phyloP scores from a whole-genome alignment of 2,329 filamentous ascomycete genomes.

The Aspergillus hortae region DNA sequence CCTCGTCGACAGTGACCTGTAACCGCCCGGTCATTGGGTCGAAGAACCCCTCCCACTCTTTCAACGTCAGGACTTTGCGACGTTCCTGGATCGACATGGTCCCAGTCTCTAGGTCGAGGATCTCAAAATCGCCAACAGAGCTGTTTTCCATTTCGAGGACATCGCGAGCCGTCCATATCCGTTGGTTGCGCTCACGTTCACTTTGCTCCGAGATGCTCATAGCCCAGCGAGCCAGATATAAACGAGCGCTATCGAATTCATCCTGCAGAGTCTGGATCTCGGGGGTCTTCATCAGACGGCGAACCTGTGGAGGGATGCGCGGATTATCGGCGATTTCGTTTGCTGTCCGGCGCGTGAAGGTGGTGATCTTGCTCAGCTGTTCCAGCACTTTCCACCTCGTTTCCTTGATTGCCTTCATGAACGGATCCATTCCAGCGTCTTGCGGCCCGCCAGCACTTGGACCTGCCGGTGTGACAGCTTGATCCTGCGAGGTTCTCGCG shows the following conservation, averaged over 20 bases:
- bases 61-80: conserved; percentile 70
- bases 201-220: conserved; percentile 99
- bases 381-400: conserved; percentile 95
- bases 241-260: conserved; percentile 91
- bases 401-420: conserved; percentile 91
- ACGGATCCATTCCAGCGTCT: conserved; percentile 82
- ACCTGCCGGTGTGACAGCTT: conserved; percentile 32
- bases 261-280: conserved; percentile 94
- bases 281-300: conserved; percentile 79
- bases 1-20: conserved; percentile 79
- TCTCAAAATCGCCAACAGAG: conserved; percentile 91
- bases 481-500: conserved; percentile 32
- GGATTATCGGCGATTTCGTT: conserved; percentile 91
- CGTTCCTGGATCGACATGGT: conserved; percentile 71
- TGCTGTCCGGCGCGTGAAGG: conserved; percentile 86
- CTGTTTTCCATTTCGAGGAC: conserved; percentile 92
- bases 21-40: conserved; percentile 70
- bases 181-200: conserved; percentile 76
- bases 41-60: conserved; percentile 92
- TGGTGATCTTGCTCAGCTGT: conserved; percentile 95
- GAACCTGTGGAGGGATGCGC: conserved; percentile 82
- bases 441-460: conserved; percentile 31
- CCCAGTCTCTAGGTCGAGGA: conserved; percentile 74
- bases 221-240: conserved; percentile 94
- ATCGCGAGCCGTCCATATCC: conserved; percentile 91